Evolutionary conservation across 768 basidiomycete species (phyloP), one percentile per base, ranked within the genome.

Genomic region (Hirschioporus abietinus): DNA sequence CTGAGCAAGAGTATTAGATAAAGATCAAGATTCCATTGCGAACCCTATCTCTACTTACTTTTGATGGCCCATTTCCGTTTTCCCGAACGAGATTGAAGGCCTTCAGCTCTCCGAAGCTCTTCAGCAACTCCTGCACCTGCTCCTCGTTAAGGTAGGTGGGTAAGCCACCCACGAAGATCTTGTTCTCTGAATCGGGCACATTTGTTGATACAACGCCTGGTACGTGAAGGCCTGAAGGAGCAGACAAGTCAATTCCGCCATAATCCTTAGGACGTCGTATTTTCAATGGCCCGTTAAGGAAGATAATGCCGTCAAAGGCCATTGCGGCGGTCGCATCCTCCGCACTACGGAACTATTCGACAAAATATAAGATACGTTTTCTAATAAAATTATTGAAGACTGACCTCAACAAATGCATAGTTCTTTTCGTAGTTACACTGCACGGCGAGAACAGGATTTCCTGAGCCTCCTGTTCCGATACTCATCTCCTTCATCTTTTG

Each of bases 401-500:
- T 69, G 75, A 96, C 96, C 83, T 99, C 97, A 64, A 99, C 92
- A 75, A 98, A 99, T 1, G 97, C 97, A 74, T 98, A 99, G 72
- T 94, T 95, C 83, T 99, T 99, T 78, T 99, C 97, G 72, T 95
- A 95, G 74, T 98, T 98, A 80, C 97, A 92, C 74, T 96, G 95
- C 6, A 97, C 95, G 23, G 91, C 91, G 35, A 96, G 84, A 35
- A 99, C 94, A 10, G 96, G 93, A 69, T 95, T 94, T 24, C 93
- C 95, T 25, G 92, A 86, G 23, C 84, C 86, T 30, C 89, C 90
- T 7, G 93, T 92, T 17, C 93, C 92, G 61, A 96, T 88, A 68
- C 83, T 84, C 88, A 93, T 92, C 78, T 98, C 95, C 57, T 85
- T 86, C 95, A 99, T 98, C 80, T 96, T 95, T 65, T 83, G 80